Evolutionary conservation across 495 filamentous ascomycete species (phyloP).

Genomic region (Neurospora sublineolata): DNA sequence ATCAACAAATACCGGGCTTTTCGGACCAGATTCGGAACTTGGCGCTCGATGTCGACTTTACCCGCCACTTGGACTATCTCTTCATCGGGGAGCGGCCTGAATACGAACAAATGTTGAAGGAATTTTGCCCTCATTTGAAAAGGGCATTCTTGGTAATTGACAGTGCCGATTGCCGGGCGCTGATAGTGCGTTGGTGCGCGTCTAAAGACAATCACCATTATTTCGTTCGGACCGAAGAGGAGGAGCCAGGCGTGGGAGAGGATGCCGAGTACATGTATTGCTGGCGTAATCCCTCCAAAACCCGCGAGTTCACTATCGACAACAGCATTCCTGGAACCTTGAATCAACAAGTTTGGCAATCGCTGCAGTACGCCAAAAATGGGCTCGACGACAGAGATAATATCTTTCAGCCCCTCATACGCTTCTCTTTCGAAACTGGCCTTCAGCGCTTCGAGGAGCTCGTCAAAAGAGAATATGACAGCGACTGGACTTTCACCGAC

Average conservation of each 20-base stretch:
- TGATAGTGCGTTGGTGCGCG: slow-evolving; percentile 18
- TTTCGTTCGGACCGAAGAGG: slow-evolving; percentile 6
- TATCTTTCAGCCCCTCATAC: slow-evolving; percentile 9
- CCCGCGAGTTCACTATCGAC: not conserved
- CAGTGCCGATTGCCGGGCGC: not conserved
- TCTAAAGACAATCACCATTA: slow-evolving; percentile 11
- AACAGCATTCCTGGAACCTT: not conserved
- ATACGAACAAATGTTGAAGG: no score
- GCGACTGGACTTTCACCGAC: not conserved
- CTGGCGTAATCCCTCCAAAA: slow-evolving; percentile 23
- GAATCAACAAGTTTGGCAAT: not conserved
- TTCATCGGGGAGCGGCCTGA: no score
- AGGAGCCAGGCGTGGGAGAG: slow-evolving; percentile 2
- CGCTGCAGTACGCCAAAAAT: not conserved
- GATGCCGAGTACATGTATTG: slow-evolving; percentile 16
- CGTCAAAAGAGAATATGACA: not conserved
- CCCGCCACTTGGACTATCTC: not conserved
- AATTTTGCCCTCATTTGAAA: slow-evolving; percentile 4
- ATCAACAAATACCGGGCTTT: not conserved
- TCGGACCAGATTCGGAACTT: slow-evolving; percentile 15
- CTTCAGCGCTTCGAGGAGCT: slow-evolving; percentile 6
- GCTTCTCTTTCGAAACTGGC: slow-evolving; percentile 7
- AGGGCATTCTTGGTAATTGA: slow-evolving; percentile 7
- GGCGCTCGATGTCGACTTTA: slow-evolving; percentile 1
- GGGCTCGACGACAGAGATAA: not conserved